Conservation (phyloP, 495 filamentous ascomycete species). For the Baudoinia panamericana region DNA sequence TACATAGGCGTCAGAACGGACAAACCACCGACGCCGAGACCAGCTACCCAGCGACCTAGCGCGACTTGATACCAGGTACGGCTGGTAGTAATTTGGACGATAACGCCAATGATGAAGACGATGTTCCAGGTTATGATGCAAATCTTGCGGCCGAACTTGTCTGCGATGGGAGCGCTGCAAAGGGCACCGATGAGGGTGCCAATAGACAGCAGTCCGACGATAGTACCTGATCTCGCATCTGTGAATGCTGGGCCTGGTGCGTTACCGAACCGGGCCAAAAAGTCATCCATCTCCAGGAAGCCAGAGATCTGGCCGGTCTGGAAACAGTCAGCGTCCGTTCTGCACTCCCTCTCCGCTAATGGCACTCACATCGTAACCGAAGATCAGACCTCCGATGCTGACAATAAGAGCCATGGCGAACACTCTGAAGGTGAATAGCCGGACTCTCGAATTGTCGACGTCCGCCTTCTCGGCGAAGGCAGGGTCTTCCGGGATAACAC, state of each 20-base stretch:
- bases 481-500: not conserved
- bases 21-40: conserved; percentile 25
- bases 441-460: conserved; percentile 12
- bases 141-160: conserved; percentile 23
- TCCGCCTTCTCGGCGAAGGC: conserved; percentile 11
- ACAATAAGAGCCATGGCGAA: conserved; percentile 25
- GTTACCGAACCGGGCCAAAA: conserved; percentile 21
- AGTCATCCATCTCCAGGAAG: conserved; percentile 27
- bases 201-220: conserved; percentile 29
- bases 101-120: conserved; percentile 25
- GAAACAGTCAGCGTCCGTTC: not conserved
- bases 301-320: conserved; percentile 25
- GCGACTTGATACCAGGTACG: conserved; percentile 26
- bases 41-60: conserved; percentile 25
- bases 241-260: conserved; percentile 13
- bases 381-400: conserved; percentile 26
- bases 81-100: conserved; percentile 26
- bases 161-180: conserved; percentile 24
- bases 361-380: conserved; percentile 23
- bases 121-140: conserved; percentile 22
- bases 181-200: conserved; percentile 26
- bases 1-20: conserved; percentile 27
- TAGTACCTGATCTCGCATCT: conserved; percentile 24
- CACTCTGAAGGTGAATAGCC: conserved; percentile 10
- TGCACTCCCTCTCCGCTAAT: not conserved